Conservation (phyloP, 768 basidiomycete species). For the Agrocybe praecox region DNA sequence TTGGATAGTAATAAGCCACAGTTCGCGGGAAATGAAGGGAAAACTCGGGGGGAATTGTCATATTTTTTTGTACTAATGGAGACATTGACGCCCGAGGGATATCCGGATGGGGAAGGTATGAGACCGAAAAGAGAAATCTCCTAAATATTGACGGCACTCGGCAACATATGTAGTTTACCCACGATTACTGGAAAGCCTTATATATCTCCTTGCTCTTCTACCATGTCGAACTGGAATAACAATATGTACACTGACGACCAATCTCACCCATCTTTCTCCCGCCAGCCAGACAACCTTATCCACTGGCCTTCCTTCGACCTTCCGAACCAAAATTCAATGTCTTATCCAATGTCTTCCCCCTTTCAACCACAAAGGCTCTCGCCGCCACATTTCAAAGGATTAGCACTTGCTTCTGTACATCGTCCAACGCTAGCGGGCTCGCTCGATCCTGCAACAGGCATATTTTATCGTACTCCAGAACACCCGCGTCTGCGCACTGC, state of each 20-base stretch:
- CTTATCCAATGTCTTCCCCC: conserved; percentile 28
- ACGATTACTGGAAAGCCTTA: conserved; percentile 28
- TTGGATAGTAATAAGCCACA: conserved; percentile 22
- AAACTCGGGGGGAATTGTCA: conserved; percentile 11
- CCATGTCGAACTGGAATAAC: conserved; percentile 17
- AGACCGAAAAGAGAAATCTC: neutral
- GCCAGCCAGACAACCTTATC: conserved; percentile 16
- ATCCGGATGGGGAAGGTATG: neutral
- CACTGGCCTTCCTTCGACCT: conserved; percentile 32
- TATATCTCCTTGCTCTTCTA: conserved; percentile 26
- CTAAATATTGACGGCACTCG: conserved; percentile 8
- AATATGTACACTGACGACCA: conserved; percentile 15
- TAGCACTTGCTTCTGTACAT: conserved; percentile 4
- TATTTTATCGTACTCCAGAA: conserved; percentile 66
- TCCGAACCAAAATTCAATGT: conserved; percentile 12
- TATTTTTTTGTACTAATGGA: too few species aligned
- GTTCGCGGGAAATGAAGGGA: conserved; percentile 24
- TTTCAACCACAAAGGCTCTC: conserved; percentile 31
- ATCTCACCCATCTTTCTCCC: conserved; percentile 25
- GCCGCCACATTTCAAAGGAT: conserved; percentile 25
- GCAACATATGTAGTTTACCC: conserved; percentile 32
- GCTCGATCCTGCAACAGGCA: conserved; percentile 64
- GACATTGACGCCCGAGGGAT: too few species aligned
- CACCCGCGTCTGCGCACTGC: conserved; percentile 69
- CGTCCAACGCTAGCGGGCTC: conserved; percentile 54